Percentiles rank a stretch among this genome's conserved stretches.
Conservation (phyloP, 2,329 filamentous ascomycete species). For the Paracorniculantispora psalliotae region DNA sequence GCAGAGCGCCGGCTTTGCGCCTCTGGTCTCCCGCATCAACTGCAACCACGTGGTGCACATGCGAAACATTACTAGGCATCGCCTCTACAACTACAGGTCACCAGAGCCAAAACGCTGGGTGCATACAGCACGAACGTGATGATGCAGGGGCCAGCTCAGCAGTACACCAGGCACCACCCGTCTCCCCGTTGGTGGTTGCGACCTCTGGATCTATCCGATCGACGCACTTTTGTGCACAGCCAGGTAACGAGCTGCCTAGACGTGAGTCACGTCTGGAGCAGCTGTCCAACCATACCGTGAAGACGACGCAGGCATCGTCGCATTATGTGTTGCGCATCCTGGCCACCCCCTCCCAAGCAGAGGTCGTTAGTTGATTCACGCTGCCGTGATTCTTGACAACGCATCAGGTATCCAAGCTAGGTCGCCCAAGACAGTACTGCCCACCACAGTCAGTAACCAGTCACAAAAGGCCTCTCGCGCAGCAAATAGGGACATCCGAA, state of each 20-base stretch:
- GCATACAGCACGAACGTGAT: not conserved
- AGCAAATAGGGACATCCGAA: not conserved
- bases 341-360: not conserved
- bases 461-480: not conserved
- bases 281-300: not conserved
- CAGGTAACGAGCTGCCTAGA: not conserved
- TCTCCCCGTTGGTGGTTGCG: not conserved
- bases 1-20: not conserved
- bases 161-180: not conserved
- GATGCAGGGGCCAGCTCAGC: not conserved
- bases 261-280: not conserved
- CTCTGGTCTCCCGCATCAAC: not conserved
- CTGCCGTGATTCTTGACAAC: too few species aligned
- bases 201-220: not conserved
- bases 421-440: not conserved
- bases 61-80: not conserved
- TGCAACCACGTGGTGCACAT: constrained; percentile 1
- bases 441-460: not conserved
- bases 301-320: not conserved
- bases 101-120: not conserved
- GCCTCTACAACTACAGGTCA: not conserved
- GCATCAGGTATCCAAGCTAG: not conserved
- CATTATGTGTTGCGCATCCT: not conserved
- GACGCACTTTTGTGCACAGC: not conserved
- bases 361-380: not conserved